Evolutionary conservation across 805 yeast genomes (phyloP).

Genomic region (Huiozyma naganishii): DNA sequence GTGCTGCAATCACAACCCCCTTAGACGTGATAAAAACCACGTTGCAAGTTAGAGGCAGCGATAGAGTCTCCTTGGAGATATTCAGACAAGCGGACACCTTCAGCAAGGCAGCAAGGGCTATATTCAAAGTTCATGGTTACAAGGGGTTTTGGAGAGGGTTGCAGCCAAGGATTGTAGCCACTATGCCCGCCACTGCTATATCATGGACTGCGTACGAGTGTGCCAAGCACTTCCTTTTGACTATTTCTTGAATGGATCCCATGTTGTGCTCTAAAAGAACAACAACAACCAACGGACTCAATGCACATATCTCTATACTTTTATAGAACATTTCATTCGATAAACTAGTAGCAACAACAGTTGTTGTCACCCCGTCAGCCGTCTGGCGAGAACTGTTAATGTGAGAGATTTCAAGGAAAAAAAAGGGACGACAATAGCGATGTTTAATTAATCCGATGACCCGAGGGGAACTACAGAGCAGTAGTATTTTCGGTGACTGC

Average conservation of each 20-base stretch:
- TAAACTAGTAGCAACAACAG: too few species aligned
- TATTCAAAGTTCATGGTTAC: slow-evolving; percentile 51
- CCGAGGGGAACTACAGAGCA: too few species aligned
- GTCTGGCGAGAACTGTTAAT: too few species aligned
- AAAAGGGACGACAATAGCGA: too few species aligned
- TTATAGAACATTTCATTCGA: too few species aligned
- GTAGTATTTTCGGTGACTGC: too few species aligned
- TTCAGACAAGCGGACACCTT: slow-evolving; percentile 54
- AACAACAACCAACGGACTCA: too few species aligned
- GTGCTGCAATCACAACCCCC: slow-evolving; percentile 95
- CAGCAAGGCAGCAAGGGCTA: slow-evolving; percentile 58
- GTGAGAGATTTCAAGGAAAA: too few species aligned
- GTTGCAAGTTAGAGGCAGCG: slow-evolving; percentile 67
- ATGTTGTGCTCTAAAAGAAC: too few species aligned
- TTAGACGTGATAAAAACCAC: slow-evolving; percentile 89
- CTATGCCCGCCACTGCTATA: slow-evolving; percentile 96
- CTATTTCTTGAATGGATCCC: not conserved
- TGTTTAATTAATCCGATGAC: too few species aligned
- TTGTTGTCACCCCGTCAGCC: too few species aligned
- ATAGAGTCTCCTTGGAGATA: slow-evolving; percentile 30
- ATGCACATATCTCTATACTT: too few species aligned
- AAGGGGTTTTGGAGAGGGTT: slow-evolving; percentile 73
- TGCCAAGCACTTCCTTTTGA: slow-evolving; percentile 54
- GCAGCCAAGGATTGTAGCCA: slow-evolving; percentile 82
- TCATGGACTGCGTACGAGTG: slow-evolving; percentile 98